Conservation (phyloP, 2,329 filamentous ascomycete genomes). For the Pezicula radicicola region DNA sequence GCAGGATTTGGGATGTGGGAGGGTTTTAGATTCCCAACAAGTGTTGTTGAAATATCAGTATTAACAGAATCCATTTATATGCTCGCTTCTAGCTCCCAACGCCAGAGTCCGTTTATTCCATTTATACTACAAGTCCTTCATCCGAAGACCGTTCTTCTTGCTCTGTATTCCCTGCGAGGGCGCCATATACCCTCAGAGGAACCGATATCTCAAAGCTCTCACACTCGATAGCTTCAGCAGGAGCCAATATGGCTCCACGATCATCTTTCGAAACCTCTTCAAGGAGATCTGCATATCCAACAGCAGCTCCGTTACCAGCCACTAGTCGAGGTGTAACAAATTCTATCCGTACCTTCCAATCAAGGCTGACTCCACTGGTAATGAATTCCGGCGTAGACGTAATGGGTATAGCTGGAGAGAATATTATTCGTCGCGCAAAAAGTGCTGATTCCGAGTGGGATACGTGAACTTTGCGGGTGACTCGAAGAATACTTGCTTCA, state of each 20-base stretch:
- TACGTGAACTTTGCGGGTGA: slow-evolving; percentile 79
- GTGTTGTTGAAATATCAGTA: too few species aligned
- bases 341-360: slow-evolving; percentile 88
- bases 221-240: slow-evolving; percentile 73
- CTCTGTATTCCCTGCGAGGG: slow-evolving; percentile 28
- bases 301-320: slow-evolving; percentile 30
- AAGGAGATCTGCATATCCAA: slow-evolving; percentile 49
- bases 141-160: slow-evolving; percentile 16
- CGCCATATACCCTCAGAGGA: slow-evolving; percentile 76
- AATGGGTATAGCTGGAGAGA: slow-evolving; percentile 79
- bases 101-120: too few species aligned
- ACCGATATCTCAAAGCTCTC: slow-evolving; percentile 91
- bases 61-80: too few species aligned
- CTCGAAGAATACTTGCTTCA: slow-evolving; percentile 79
- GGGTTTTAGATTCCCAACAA: too few species aligned
- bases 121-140: slow-evolving; percentile 24
- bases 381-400: slow-evolving; percentile 86
- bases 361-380: slow-evolving; percentile 81
- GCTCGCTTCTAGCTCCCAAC: too few species aligned
- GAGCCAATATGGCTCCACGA: slow-evolving; percentile 72
- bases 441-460: slow-evolving; percentile 78
- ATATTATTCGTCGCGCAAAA: slow-evolving; percentile 75
- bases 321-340: slow-evolving; percentile 75
- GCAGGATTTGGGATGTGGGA: too few species aligned
- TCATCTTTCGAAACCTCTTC: slow-evolving; percentile 80